phyloP scores from a whole-genome alignment of 2,329 filamentous ascomycete genomes.

The Gaeumannomyces tritici region DNA sequence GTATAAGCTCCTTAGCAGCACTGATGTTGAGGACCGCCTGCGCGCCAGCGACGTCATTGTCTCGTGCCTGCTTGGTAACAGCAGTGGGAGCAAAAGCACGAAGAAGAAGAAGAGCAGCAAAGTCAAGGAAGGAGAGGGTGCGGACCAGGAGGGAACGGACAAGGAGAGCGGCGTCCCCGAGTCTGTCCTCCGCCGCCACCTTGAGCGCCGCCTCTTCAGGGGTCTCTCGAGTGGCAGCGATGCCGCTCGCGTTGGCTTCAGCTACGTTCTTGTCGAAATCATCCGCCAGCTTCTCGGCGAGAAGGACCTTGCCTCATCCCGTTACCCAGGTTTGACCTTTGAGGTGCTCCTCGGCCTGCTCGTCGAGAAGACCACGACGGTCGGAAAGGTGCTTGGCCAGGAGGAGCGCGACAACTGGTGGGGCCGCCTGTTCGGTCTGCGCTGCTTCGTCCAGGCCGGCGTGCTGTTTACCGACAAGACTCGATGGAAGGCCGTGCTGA shows the following conservation, averaged over 20 bases:
- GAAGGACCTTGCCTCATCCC: slow-evolving; percentile 30
- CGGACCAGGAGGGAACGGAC: not conserved
- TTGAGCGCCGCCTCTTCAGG: slow-evolving; percentile 65
- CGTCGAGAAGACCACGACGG: slow-evolving; percentile 43
- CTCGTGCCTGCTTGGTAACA: slow-evolving; percentile 40
- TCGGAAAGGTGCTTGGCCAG: slow-evolving; percentile 49
- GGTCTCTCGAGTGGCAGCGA: slow-evolving; percentile 87
- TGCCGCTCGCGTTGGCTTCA: slow-evolving; percentile 81
- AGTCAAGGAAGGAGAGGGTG: not conserved
- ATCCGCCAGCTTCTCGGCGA: slow-evolving; percentile 59
- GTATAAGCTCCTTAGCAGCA: slow-evolving; percentile 53
- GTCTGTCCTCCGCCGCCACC: slow-evolving; percentile 44
- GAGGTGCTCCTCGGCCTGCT: slow-evolving; percentile 43
- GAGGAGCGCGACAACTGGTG: slow-evolving; percentile 81
- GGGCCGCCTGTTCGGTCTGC: slow-evolving; percentile 77
- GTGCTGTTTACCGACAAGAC: slow-evolving; percentile 54
- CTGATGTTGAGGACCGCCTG: slow-evolving; percentile 45
- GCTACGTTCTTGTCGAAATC: slow-evolving; percentile 76
- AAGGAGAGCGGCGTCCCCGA: slow-evolving; percentile 31
- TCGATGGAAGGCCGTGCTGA: slow-evolving; percentile 59
- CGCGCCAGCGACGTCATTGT: slow-evolving; percentile 49
- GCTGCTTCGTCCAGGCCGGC: slow-evolving; percentile 73
- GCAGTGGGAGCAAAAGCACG: slow-evolving; percentile 11
- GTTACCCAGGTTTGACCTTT: slow-evolving; percentile 45
- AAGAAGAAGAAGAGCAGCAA: not conserved